Conservation (phyloP, 768 basidiomycete genomes). For the Kwoniella sp. region DNA sequence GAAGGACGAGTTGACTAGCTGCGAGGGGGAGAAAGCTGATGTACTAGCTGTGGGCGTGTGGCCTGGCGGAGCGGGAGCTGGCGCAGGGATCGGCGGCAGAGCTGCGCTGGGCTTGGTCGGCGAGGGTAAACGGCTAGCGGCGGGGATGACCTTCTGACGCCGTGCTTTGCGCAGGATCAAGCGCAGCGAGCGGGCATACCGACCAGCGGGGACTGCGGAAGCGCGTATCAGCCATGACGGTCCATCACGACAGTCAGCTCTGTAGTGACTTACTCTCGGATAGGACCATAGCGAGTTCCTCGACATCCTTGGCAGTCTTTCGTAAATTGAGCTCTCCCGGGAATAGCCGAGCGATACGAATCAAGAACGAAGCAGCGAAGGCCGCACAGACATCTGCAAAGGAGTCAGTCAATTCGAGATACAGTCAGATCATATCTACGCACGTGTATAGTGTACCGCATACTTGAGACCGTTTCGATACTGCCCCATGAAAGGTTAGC, state of each 20-base stretch:
- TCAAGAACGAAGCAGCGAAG: constrained; percentile 82
- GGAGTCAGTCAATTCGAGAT: constrained; percentile 57
- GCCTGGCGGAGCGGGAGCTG: not conserved
- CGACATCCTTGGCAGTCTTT: constrained; percentile 71
- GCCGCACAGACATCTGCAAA: constrained; percentile 75
- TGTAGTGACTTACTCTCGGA: constrained; percentile 64
- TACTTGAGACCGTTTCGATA: constrained; percentile 92
- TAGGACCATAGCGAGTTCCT: constrained; percentile 69
- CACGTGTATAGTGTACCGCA: constrained; percentile 51
- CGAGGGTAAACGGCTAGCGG: constrained; percentile 40
- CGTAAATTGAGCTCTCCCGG: constrained; percentile 75
- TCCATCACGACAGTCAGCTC: not conserved
- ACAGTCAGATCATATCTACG: constrained; percentile 6
- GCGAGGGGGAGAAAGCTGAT: constrained; percentile 34
- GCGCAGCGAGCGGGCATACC: constrained; percentile 84
- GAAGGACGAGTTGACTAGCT: constrained; percentile 35
- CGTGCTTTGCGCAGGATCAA: constrained; percentile 68
- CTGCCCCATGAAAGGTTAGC: constrained; percentile 53
- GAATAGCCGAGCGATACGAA: constrained; percentile 80
- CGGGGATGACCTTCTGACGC: constrained; percentile 50
- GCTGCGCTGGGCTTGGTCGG: constrained; percentile 25
- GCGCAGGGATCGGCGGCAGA: constrained; percentile 8
- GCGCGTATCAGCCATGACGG: constrained; percentile 4
- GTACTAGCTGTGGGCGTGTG: not conserved
- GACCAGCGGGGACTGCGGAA: constrained; percentile 74